These are phyloP conservation scores for Starmerella riodocensis DNA, from an alignment of 805 yeast species.

Conservation along the genomic window DNA sequence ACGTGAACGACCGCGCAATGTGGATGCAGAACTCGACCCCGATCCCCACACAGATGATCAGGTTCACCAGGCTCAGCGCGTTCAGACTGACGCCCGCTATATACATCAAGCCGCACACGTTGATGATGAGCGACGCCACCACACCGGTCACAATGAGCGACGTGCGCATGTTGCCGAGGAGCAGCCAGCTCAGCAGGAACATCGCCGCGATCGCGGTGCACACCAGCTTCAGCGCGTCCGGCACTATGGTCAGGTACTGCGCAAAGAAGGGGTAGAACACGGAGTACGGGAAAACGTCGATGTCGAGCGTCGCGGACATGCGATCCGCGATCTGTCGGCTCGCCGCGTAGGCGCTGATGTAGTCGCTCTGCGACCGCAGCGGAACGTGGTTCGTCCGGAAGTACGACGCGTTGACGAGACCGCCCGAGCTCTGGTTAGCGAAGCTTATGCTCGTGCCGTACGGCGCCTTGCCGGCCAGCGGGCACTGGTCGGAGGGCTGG, in stretches of 20 bases:
- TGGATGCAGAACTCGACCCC: slow-evolving; percentile 91
- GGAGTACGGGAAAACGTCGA: slow-evolving; percentile 74
- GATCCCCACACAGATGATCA: slow-evolving; percentile 82
- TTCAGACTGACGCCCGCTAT: slow-evolving; percentile 64
- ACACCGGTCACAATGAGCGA: slow-evolving; percentile 45
- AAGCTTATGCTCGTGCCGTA: slow-evolving; percentile 40
- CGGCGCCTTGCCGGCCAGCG: slow-evolving; percentile 91
- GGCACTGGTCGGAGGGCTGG: slow-evolving; percentile 73
- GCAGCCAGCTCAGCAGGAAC: slow-evolving; percentile 34
- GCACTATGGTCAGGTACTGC: slow-evolving; percentile 59
- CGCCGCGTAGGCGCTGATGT: slow-evolving; percentile 63
- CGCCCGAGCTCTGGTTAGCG: slow-evolving; percentile 34
- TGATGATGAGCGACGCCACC: slow-evolving; percentile 50
- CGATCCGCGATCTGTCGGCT: slow-evolving; percentile 55
- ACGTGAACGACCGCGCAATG: slow-evolving; percentile 63
- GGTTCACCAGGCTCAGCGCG: slow-evolving; percentile 79
- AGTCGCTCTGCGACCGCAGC: slow-evolving; percentile 68
- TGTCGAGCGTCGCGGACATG: slow-evolving; percentile 28
- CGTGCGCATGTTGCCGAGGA: slow-evolving; percentile 55
- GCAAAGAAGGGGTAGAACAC: slow-evolving; percentile 89
- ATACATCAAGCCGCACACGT: slow-evolving; percentile 72
- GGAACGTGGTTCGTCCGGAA: slow-evolving; percentile 74
- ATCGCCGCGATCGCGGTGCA: slow-evolving; percentile 27
- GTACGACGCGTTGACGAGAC: slow-evolving; percentile 14
- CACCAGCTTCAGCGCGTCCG: slow-evolving; percentile 40